Base-by-base conservation (phyloP, 352 stramenopile genomes). In the Phytophthora foliorum region DNA sequence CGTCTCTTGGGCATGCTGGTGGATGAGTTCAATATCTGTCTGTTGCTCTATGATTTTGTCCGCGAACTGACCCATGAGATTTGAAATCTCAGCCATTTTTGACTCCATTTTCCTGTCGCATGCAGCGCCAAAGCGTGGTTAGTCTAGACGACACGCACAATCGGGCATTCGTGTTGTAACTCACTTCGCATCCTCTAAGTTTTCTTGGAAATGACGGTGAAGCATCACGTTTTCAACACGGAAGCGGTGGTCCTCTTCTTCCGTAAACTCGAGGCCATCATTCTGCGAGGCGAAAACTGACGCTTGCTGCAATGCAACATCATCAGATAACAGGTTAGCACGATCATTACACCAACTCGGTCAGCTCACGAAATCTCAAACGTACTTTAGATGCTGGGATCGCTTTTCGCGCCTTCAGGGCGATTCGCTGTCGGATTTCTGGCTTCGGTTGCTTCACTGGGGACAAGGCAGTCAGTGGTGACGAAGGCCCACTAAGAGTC, bases 11-110 rank as follows among this genome's bases (percentile, higher is more conserved):
- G 87, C 86, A 49, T 96, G 82, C 6, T 84, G 63, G 16, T 93
- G 81, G 31, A 96, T 95, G 19, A 87, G 69, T 44, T 92, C 81
- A 41, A 96, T 93, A 41, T 95, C 86, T 2, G 66, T 78, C 34
- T 94, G 84, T 48, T 96, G 89, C 50, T 91, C 81, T 61, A 91
- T 89, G 61, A 96, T 91, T 42, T 96, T 94, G 63, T 93, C 81
- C 0, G 89, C 77, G 36, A 96, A 96, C 42, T 96, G 87, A 4
- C 82, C 72, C 87, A 96, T 95, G 39, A 96, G 75, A 49, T 80
- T 88, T 8, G 86, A 94, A 59, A 96, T 95, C 52, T 91, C 89
- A 13, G 84, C 71, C 84, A 96, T 94, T 61, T 93, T 93, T 10
- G 81, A 82, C 70, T 96, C 89, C 77, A 96, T 92, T 77, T 86